Percentiles rank a stretch among this genome's conserved stretches.
Conservation (phyloP, 306 rosid species). For the Pyrus communis region DNA sequence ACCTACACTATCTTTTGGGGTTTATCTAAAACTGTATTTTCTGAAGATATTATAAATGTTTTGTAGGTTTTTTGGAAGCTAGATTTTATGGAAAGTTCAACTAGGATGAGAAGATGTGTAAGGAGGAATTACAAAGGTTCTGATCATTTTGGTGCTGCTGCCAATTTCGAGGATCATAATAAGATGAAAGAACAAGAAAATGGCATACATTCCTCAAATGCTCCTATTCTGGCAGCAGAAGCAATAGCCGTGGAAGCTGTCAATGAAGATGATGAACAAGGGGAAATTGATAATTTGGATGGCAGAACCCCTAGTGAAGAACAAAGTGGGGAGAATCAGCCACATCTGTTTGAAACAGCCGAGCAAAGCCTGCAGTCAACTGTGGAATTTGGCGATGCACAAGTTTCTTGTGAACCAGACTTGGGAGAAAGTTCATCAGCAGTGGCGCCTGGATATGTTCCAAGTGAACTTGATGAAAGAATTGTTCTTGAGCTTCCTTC, state of each 20-base stretch:
- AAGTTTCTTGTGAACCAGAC: conserved; percentile 42
- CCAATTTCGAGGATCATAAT: conserved; percentile 58
- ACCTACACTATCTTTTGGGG: background rate
- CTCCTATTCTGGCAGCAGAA: conserved; percentile 72
- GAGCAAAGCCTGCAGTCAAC: conserved; percentile 36
- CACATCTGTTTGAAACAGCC: conserved; percentile 36
- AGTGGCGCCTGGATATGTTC: conserved; percentile 74
- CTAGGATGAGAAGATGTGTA: conserved; percentile 80
- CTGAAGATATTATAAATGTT: background rate
- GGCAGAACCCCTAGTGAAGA: conserved; percentile 33
- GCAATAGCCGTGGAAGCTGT: conserved; percentile 63
- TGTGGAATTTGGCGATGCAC: conserved; percentile 37
- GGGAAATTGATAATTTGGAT: conserved; percentile 55
- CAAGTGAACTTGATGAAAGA: conserved; percentile 85
- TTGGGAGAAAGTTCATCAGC: conserved; percentile 52
- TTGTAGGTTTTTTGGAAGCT: conserved; percentile 91
- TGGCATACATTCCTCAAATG: conserved; percentile 38
- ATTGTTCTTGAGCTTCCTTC: conserved; percentile 85
- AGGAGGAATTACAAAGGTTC: conserved; percentile 77
- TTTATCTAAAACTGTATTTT: background rate
- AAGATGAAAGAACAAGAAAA: conserved; percentile 33
- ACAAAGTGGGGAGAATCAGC: conserved; percentile 34
- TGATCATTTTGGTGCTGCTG: conserved; percentile 90
- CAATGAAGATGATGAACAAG: conserved; percentile 58
- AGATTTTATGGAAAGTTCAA: conserved; percentile 88